phyloP scores from a whole-genome alignment of 1,284 basidiomycete species.

The Mycosarcoma maydis region DNA sequence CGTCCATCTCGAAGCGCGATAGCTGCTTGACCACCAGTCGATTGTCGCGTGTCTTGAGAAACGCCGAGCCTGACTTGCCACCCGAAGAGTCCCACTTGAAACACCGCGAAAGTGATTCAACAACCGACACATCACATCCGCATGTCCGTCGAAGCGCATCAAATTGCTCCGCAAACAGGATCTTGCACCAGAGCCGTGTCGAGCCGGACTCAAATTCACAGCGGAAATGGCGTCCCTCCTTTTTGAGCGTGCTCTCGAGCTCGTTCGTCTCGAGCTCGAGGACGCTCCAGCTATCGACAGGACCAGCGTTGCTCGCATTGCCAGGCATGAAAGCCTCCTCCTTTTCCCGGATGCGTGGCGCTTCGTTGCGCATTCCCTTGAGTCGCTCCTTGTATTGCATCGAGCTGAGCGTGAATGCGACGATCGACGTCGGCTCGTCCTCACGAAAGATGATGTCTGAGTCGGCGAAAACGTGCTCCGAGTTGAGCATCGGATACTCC shows the following conservation, averaged over 20 bases:
- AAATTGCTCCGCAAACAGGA: constrained; percentile 96
- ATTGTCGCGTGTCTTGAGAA: constrained; percentile 89
- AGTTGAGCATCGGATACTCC: constrained; percentile 70
- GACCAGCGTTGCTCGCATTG: constrained; percentile 69
- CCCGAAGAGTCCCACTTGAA: constrained; percentile 95
- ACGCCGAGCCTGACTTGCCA: constrained; percentile 95
- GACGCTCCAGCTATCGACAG: constrained; percentile 39
- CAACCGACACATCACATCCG: constrained; percentile 90
- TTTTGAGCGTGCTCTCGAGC: constrained; percentile 54
- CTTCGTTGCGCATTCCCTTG: constrained; percentile 45
- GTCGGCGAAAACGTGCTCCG: constrained; percentile 81
- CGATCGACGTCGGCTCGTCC: constrained; percentile 97
- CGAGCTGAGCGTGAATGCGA: constrained; percentile 91
- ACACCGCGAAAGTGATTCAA: constrained; percentile 91
- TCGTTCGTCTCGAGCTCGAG: constrained; percentile 39
- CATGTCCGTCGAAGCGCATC: constrained; percentile 91
- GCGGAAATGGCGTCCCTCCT: constrained; percentile 62
- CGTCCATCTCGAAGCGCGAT: constrained; percentile 88
- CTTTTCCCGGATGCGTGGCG: constrained; percentile 24
- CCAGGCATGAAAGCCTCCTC: constrained; percentile 71
- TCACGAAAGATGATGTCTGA: constrained; percentile 88
- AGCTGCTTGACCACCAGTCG: constrained; percentile 98
- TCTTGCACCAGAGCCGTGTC: constrained; percentile 89
- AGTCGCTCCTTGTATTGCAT: constrained; percentile 74
- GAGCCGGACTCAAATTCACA: constrained; percentile 72